These are phyloP conservation scores for Gyromitra esculenta DNA, from an alignment of 2,329 filamentous ascomycete genomes.

Conservation along the genomic window DNA sequence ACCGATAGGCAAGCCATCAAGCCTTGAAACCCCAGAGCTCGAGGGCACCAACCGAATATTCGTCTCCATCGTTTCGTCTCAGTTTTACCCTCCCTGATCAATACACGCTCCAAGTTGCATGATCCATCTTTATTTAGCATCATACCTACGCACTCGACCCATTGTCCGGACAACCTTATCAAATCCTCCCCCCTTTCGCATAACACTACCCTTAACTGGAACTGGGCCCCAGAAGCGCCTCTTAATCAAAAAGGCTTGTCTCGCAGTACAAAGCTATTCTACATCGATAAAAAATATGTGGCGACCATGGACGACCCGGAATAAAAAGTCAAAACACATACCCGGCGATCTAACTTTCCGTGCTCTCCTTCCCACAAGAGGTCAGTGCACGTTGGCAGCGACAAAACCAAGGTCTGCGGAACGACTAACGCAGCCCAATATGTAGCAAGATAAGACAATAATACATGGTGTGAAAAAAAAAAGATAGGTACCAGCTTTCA, in stretches of 20 bases:
- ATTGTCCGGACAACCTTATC: neutral
- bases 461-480: constrained; percentile 3
- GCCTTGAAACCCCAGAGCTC: neutral
- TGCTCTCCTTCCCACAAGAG: neutral
- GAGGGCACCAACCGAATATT: neutral
- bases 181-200: constrained; percentile 6
- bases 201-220: constrained; percentile 8
- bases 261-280: neutral
- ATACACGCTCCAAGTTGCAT: neutral
- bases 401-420: neutral
- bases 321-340: constrained; percentile 2
- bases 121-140: constrained; percentile 7
- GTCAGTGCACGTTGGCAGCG: constrained; percentile 1
- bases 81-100: neutral
- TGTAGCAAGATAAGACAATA: constrained; percentile 7
- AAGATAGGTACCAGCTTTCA: neutral
- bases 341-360: constrained; percentile 3
- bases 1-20: neutral
- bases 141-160: constrained; percentile 21
- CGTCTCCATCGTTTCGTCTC: neutral
- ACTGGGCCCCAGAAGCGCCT: neutral
- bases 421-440: neutral
- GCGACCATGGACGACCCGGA: neutral
- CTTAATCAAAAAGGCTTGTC: constrained; percentile 41
- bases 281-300: neutral